A percentile compares a stretch with the other conserved stretches of the same genome.
Conservation (phyloP, 129 eudicot species). For the Artemisia annua region DNA sequence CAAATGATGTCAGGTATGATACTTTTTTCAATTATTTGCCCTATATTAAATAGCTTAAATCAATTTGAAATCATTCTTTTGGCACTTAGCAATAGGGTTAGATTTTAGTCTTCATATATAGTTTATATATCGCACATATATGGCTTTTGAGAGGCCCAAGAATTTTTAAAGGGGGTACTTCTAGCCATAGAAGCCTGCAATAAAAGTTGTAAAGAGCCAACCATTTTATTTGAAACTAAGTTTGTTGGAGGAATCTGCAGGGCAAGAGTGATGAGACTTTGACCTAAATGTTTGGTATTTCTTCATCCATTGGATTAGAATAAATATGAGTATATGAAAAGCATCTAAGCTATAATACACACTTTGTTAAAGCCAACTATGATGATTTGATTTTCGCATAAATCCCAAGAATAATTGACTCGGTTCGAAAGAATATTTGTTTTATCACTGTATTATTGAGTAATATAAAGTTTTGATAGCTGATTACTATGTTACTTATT, state of each 20-base stretch:
- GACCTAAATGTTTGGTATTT: constrained; percentile 40
- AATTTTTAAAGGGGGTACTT: constrained; percentile 26
- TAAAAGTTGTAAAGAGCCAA: constrained; percentile 38
- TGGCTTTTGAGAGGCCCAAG: constrained; percentile 41
- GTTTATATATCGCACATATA: constrained; percentile 4
- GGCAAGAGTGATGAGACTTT: constrained; percentile 38
- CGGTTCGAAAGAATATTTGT: constrained; percentile 27
- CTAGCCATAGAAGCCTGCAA: constrained; percentile 37
- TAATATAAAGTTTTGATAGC: neutral
- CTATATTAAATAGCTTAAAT: neutral
- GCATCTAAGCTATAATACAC: constrained; percentile 40
- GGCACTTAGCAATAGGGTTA: neutral
- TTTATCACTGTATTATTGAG: constrained; percentile 2
- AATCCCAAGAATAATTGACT: constrained; percentile 39
- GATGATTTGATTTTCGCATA: constrained; percentile 31
- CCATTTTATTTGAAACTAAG: constrained; percentile 29
- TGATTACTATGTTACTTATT: neutral
- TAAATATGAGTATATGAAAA: constrained; percentile 17
- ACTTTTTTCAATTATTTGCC: too few species aligned
- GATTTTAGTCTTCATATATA: constrained; percentile 13
- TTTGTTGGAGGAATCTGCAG: constrained; percentile 46
- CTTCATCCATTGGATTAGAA: constrained; percentile 40
- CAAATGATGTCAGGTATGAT: too few species aligned
- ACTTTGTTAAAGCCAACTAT: constrained; percentile 40
- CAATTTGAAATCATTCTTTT: neutral